Percentiles rank a stretch among this genome's conserved stretches.
Conservation (phyloP, 139 green algal genomes). For the Volvox reticuliferus region DNA sequence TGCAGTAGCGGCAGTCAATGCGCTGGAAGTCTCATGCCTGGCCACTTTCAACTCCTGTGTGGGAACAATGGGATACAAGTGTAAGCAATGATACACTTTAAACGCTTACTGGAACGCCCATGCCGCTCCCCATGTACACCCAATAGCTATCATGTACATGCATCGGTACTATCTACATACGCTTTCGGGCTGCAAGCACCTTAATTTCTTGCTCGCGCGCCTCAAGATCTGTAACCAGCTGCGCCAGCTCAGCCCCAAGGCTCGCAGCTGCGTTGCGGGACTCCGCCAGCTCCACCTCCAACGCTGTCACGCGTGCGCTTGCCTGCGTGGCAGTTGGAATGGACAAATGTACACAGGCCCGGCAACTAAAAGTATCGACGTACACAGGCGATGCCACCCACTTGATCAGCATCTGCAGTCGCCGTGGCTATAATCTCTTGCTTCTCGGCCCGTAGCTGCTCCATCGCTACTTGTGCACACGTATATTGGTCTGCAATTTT, state of each 20-base stretch:
- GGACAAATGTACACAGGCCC: too few relatives aligned
- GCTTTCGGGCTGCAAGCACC: neutral
- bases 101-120: too few relatives aligned
- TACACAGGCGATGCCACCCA: neutral
- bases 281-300: slow-evolving; percentile 4
- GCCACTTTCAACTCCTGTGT: slow-evolving; percentile 32
- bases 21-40: neutral
- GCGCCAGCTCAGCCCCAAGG: slow-evolving; percentile 27
- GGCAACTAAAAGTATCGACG: neutral
- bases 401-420: neutral
- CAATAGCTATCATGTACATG: too few relatives aligned
- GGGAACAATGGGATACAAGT: neutral
- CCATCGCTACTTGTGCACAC: neutral
- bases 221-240: slow-evolving; percentile 24
- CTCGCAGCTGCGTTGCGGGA: neutral
- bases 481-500: neutral
- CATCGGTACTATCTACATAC: neutral
- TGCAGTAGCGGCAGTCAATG: neutral
- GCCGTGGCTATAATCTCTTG: neutral
- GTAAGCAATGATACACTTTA: too few relatives aligned
- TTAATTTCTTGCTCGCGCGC: slow-evolving; percentile 19
- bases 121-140: too few relatives aligned
- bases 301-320: neutral
- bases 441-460: neutral
- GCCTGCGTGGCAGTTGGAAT: neutral